Percentiles rank a stretch among this genome's conserved stretches.
Conservation (phyloP, 1,139 yeast species). For the Lodderomyces pseudojiufengensis region DNA sequence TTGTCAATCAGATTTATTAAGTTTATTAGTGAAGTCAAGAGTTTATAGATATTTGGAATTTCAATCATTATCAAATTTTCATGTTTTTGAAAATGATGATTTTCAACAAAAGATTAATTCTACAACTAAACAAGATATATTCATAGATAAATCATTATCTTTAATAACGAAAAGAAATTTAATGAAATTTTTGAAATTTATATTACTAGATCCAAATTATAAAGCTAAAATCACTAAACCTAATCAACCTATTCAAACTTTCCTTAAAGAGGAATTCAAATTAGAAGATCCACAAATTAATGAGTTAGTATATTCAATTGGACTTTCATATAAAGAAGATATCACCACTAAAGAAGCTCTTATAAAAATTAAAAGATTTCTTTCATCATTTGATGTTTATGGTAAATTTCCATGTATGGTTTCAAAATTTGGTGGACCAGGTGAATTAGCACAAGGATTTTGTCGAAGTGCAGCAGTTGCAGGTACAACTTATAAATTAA, state of each 20-base stretch:
- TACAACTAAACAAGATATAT: constrained; percentile 77
- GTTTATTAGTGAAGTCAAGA: constrained; percentile 73
- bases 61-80: constrained; percentile 83
- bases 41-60: constrained; percentile 91
- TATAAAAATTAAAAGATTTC: constrained; percentile 75
- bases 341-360: constrained; percentile 72
- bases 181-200: constrained; percentile 92
- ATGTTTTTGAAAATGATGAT: constrained; percentile 84
- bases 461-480: constrained; percentile 98
- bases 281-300: constrained; percentile 70
- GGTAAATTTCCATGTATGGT: constrained; percentile 92
- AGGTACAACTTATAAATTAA: constrained; percentile 88
- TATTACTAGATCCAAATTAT: constrained; percentile 61
- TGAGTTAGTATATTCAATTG: constrained; percentile 83
- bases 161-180: constrained; percentile 75
- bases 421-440: constrained; percentile 94
- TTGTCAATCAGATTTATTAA: constrained; percentile 80
- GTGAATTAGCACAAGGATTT: constrained; percentile 94
- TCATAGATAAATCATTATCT: constrained; percentile 80
- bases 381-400: constrained; percentile 84
- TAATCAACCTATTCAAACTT: constrained; percentile 53
- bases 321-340: constrained; percentile 60
- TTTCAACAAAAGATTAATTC: constrained; percentile 75
- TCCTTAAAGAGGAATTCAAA: constrained; percentile 61
- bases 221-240: constrained; percentile 34